These are phyloP conservation scores for Chlorociboria aeruginascens DNA, from an alignment of 495 filamentous ascomycete species.

Conservation along the genomic window DNA sequence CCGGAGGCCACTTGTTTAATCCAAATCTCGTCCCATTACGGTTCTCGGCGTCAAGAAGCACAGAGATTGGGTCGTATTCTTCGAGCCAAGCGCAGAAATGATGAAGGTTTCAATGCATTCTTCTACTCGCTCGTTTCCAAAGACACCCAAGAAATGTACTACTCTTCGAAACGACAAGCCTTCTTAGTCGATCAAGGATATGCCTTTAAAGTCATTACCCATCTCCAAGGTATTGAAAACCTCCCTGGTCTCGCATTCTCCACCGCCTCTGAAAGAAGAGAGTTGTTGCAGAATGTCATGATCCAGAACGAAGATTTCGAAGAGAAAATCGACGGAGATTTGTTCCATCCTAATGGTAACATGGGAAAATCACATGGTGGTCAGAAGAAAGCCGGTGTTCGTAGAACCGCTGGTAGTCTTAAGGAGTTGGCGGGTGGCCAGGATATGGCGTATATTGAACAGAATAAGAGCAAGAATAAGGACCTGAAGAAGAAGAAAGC, in stretches of 20 bases:
- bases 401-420: slow-evolving; percentile 72
- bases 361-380: slow-evolving; percentile 13
- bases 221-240: slow-evolving; percentile 81
- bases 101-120: slow-evolving; percentile 99
- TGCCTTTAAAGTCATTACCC: slow-evolving; percentile 98
- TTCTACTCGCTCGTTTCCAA: slow-evolving; percentile 97
- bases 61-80: slow-evolving; percentile 92
- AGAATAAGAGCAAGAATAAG: slow-evolving; percentile 63
- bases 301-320: slow-evolving; percentile 51
- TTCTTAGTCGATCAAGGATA: slow-evolving; percentile 99
- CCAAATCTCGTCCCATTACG: slow-evolving; percentile 97
- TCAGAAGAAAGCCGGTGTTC: slow-evolving; percentile 45
- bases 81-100: slow-evolving; percentile 88
- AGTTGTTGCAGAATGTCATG: slow-evolving; percentile 85
- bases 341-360: slow-evolving; percentile 53
- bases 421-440: slow-evolving; percentile 79
- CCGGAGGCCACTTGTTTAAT: slow-evolving; percentile 97
- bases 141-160: slow-evolving; percentile 97
- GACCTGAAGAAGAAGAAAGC: slow-evolving; percentile 58
- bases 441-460: slow-evolving; percentile 94
- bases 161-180: slow-evolving; percentile 91
- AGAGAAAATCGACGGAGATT: slow-evolving; percentile 72
- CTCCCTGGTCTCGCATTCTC: slow-evolving; percentile 70
- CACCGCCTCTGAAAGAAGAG: slow-evolving; percentile 70
- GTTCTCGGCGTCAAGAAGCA: slow-evolving; percentile 92